A percentile compares a stretch with the other conserved stretches of the same genome.
Evolutionary conservation across 495 filamentous ascomycete species (phyloP).

Genomic region (Aspergillus cristatus): DNA sequence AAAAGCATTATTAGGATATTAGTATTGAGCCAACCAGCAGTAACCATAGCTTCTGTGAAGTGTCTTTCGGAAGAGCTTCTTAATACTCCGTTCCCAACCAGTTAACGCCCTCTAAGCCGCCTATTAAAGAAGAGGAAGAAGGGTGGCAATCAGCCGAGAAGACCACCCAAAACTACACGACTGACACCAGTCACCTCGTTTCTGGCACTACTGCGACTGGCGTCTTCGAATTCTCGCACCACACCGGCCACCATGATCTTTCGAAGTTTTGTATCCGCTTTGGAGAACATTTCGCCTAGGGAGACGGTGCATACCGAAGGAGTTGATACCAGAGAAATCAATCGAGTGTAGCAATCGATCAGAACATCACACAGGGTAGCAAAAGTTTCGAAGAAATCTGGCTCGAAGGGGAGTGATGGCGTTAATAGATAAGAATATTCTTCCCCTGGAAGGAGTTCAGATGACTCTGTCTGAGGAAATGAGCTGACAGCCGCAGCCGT

Average conservation of each 20-base stretch:
- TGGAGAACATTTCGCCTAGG: conserved; percentile 68
- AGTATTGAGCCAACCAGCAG: no score
- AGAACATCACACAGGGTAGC: conserved; percentile 94
- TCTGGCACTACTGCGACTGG: conserved; percentile 61
- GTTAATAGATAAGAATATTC: conserved; percentile 84
- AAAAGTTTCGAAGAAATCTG: conserved; percentile 95
- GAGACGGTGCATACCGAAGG: conserved; percentile 59
- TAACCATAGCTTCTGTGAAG: no score
- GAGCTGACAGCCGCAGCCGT: conserved; percentile 33
- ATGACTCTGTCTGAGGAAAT: conserved; percentile 41
- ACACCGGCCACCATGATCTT: conserved; percentile 80
- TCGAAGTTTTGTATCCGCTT: conserved; percentile 74
- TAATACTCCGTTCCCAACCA: no score
- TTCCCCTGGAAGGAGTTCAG: conserved; percentile 55
- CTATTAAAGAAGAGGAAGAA: no score
- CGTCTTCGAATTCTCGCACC: conserved; percentile 89
- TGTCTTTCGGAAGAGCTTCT: no score
- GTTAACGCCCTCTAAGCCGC: no score
- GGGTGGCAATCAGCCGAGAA: conserved; percentile 51
- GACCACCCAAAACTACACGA: conserved; percentile 79
- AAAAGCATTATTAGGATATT: no score
- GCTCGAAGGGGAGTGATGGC: conserved; percentile 90
- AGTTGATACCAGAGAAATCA: conserved; percentile 60
- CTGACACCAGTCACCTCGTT: conserved; percentile 75
- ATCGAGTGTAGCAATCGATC: conserved; percentile 80